Conservation (phyloP, 2,329 filamentous ascomycete genomes). For the Penicillium sp. region DNA sequence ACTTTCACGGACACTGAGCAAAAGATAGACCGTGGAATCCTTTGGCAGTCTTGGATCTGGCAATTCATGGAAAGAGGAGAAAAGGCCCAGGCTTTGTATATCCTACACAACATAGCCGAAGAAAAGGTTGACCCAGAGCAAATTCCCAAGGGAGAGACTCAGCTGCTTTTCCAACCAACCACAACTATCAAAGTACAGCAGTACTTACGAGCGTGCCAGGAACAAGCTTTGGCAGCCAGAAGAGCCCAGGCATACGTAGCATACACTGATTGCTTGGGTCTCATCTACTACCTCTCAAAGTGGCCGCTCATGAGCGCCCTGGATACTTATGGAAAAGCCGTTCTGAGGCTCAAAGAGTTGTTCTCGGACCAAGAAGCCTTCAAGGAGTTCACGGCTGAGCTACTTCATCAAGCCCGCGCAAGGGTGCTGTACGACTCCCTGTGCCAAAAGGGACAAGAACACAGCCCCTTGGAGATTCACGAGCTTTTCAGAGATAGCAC, state of each 20-base stretch:
- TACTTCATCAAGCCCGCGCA: constrained; percentile 67
- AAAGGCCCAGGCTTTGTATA: constrained; percentile 34
- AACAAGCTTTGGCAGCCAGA: constrained; percentile 56
- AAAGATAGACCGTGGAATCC: constrained; percentile 41
- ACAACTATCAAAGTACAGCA: constrained; percentile 39
- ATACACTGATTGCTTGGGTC: constrained; percentile 61
- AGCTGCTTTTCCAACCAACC: constrained; percentile 27
- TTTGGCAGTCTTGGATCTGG: constrained; percentile 69
- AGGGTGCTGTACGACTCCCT: constrained; percentile 65
- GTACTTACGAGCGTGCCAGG: constrained; percentile 52
- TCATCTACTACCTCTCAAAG: constrained; percentile 66
- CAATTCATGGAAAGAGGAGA: constrained; percentile 56
- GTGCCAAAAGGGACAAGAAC: constrained; percentile 56
- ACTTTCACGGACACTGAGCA: constrained; percentile 17
- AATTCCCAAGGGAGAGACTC: constrained; percentile 17
- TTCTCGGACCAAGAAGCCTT: constrained; percentile 36
- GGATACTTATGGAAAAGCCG: constrained; percentile 44
- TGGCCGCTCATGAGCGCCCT: constrained; percentile 37
- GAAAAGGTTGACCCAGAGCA: constrained; percentile 33
- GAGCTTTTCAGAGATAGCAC: constrained; percentile 63
- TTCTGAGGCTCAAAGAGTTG: constrained; percentile 43
- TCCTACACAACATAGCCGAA: constrained; percentile 43
- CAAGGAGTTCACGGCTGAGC: constrained; percentile 51
- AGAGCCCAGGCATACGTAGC: constrained; percentile 52
- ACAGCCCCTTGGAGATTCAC: constrained; percentile 67